A percentile compares a stretch with the other conserved stretches of the same genome.
phyloP scores from a whole-genome alignment of 257 asterid species.

The Nicotiana attenuata region DNA sequence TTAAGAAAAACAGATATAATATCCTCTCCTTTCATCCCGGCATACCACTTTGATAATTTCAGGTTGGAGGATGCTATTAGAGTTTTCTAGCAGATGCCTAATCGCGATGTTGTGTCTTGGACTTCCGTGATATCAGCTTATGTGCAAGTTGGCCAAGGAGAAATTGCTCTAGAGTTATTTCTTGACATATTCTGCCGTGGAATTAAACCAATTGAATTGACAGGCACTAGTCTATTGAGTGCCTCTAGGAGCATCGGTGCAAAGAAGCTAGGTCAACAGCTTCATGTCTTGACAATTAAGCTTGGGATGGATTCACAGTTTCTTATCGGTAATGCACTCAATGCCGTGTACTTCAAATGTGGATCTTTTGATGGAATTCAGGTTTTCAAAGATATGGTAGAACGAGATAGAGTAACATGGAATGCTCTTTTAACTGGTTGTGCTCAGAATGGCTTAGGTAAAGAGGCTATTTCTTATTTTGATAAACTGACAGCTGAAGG shows the following conservation, averaged over 20 bases:
- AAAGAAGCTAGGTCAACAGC: conserved; percentile 18
- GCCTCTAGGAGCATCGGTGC: conserved; percentile 9
- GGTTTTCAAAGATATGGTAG: conserved; percentile 13
- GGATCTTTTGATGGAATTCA: conserved; percentile 10
- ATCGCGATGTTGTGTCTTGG: conserved; percentile 20
- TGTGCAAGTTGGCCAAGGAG: conserved; percentile 16
- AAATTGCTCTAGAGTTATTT: conserved; percentile 11
- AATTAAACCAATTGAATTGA: conserved; percentile 13
- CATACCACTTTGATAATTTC: conserved; percentile 1
- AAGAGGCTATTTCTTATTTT: conserved; percentile 16
- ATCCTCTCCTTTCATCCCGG: conserved; percentile 13
- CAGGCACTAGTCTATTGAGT: conserved; percentile 16
- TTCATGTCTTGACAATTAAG: conserved; percentile 18
- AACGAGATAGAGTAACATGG: conserved; percentile 17
- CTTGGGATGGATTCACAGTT: conserved; percentile 11
- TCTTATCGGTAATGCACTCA: conserved; percentile 16
- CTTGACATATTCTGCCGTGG: conserved; percentile 12
- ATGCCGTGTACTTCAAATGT: conserved; percentile 20
- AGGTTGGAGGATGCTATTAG: conserved; percentile 10
- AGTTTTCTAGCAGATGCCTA: conserved; percentile 17
- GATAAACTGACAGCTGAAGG: conserved; percentile 15
- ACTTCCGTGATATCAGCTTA: conserved; percentile 18
- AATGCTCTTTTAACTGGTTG: conserved; percentile 24
- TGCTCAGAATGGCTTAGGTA: conserved; percentile 18
- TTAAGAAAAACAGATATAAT: conserved; percentile 3